Evolutionary conservation across 2,329 filamentous ascomycete species (phyloP).

Genomic region (Westerdykella aurantiaca): DNA sequence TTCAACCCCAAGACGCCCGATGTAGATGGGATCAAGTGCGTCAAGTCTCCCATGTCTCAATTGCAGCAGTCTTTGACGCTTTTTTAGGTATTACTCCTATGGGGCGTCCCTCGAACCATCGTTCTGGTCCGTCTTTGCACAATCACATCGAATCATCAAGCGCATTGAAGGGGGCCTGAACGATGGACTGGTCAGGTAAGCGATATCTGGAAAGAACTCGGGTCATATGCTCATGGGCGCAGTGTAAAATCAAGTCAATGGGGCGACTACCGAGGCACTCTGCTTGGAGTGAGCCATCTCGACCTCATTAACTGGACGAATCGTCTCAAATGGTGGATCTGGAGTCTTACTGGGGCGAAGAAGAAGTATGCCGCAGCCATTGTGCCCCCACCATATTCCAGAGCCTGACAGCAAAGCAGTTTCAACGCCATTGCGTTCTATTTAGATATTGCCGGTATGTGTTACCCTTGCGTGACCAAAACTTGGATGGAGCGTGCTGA

Average conservation of each 20-base stretch:
- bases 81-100: conserved; percentile 53
- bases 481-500: neutral
- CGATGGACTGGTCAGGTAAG: conserved; percentile 55
- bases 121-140: conserved; percentile 53
- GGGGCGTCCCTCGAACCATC: conserved; percentile 54
- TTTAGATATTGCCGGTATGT: conserved; percentile 59
- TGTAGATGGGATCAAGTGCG: conserved; percentile 46
- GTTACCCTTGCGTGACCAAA: neutral
- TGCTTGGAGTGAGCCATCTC: conserved; percentile 58
- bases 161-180: conserved; percentile 53
- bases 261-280: conserved; percentile 59
- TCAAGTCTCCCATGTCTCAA: conserved; percentile 1
- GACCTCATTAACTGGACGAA: conserved; percentile 65
- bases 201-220: neutral
- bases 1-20: conserved; percentile 58
- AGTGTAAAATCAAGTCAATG: conserved; percentile 55
- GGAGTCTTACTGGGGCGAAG: conserved; percentile 51
- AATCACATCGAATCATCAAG: conserved; percentile 51
- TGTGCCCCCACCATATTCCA: neutral
- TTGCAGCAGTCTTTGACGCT: conserved; percentile 26
- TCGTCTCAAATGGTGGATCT: conserved; percentile 53
- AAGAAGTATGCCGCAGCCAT: conserved; percentile 41
- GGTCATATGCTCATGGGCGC: neutral
- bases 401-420: conserved; percentile 30
- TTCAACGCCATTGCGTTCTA: conserved; percentile 62